Evolutionary conservation across 495 filamentous ascomycete species (phyloP), one percentile per base, ranked within the genome.

Genomic region (Tuber magnatum): DNA sequence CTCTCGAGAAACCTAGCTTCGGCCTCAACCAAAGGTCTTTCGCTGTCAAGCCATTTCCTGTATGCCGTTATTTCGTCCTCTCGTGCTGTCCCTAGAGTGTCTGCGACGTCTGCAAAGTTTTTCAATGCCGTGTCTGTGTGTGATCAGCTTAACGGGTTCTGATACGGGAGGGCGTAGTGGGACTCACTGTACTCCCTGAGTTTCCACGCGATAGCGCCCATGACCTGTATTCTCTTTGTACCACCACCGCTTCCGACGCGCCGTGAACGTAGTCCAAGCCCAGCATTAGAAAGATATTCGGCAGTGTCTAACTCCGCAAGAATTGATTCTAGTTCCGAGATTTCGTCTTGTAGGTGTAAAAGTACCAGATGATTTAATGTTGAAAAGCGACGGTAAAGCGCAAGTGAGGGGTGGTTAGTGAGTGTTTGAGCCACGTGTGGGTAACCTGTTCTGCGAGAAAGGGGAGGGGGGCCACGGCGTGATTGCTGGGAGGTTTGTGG

Each of bases 281-380:
- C 93, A 0, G 90, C 89, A 12, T 90, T 90, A 24, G 84, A 80
- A 46, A 88, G 82, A 12, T 85, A 83, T 73, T 90, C 87, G 43
- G 87, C 85, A 0, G 88, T 83, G 51, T 86, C 85, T 18, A 86
- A 84, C 9, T 86, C 82, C n/a, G 90, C 85, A 39, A 87, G 85
- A 80, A 91, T 88, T 35, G 91, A 91, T 76, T 94, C 91, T 38
- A 95, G 85, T 71, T 94, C 91, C 2, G 88, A 86, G 56, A 97
- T 89, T 81, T 97, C 93, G 81, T 95, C 92, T 84, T 97, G 94
- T 1, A 97, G 88, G 80, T 95, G 89, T 3, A 97, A 86, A 4
- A 97, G 86, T 20, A 97, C 85, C 28, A 94, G 90, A 81, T 97
- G 93, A 80, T 97, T 97, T 7, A 97, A 84, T 14, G 88, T 86